phyloP scores from a whole-genome alignment of 768 basidiomycete genomes.

The Filobasidium wieringae region DNA sequence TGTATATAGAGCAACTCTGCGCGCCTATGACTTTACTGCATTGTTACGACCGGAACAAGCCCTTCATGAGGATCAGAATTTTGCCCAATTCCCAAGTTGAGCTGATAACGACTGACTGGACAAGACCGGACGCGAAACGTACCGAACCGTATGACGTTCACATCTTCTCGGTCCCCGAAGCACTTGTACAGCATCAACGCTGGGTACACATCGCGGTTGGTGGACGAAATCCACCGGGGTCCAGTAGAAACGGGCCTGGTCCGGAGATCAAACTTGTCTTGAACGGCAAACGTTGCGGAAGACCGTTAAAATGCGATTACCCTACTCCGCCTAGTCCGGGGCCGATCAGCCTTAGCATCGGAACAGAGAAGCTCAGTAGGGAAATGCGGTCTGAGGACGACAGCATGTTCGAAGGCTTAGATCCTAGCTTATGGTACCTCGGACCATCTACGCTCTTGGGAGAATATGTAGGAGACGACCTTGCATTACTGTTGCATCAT shows the following conservation, averaged over 20 bases:
- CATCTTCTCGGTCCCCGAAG: slow-evolving; percentile 29
- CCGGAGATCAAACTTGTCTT: slow-evolving; percentile 25
- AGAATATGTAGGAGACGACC: slow-evolving; percentile 33
- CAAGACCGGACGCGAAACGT: background rate
- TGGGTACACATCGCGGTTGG: slow-evolving; percentile 34
- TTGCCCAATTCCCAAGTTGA: slow-evolving; percentile 35
- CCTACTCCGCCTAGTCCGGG: slow-evolving; percentile 2
- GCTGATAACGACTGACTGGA: slow-evolving; percentile 13
- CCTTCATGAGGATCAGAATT: slow-evolving; percentile 29
- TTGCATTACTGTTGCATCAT: slow-evolving; percentile 33
- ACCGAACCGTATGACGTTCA: slow-evolving; percentile 18
- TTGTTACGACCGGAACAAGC: slow-evolving; percentile 19
- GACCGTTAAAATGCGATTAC: slow-evolving; percentile 20
- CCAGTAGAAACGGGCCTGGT: background rate
- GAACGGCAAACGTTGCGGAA: slow-evolving; percentile 29
- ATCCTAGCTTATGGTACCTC: slow-evolving; percentile 35
- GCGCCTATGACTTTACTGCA: slow-evolving; percentile 30
- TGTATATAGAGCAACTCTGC: slow-evolving; percentile 32
- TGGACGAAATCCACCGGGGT: slow-evolving; percentile 17
- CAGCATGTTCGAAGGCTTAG: slow-evolving; percentile 3
- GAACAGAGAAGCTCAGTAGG: too few species aligned
- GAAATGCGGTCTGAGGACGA: slow-evolving; percentile 3
- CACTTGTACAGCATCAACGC: slow-evolving; percentile 31
- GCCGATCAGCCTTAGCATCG: background rate
- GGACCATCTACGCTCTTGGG: slow-evolving; percentile 26